Evolutionary conservation across 768 basidiomycete species (phyloP), one percentile per base, ranked within the genome.

Genomic region (Polyporus arcularius): DNA sequence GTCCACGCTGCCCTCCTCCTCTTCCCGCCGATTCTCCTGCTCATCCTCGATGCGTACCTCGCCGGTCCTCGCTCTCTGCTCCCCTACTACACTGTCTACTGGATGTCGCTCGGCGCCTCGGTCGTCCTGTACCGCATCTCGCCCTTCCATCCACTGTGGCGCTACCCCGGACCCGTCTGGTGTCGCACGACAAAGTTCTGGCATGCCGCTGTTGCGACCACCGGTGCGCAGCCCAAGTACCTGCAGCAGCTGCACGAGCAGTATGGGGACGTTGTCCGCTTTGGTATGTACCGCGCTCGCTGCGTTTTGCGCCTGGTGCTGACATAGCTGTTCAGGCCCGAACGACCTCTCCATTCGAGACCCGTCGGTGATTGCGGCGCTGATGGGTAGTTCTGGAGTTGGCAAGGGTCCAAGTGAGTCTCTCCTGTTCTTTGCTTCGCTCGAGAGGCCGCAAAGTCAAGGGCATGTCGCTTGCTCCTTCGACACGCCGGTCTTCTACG

Each of bases 271-370:
- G 62, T 75, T 42, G 73, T 79, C n/a, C 69, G 78, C 2, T 71
- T 71, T 18, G 78, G 78, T 76, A 43, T 3, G 70, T 35, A 35
- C 7, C 11, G 11, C 35, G 11, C 12, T 30, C 40, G 12, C 38
- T 35, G 11, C 6, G 7, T 6, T 35, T 3, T 11, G 35, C 6
- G 1, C 38, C 41, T 26, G 1, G 38, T 15, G 4, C 35, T 40
- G 26, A 11, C 42, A 0, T 18, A 14, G 12, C 16, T 6, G 32
- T 48, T 52, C n/a, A 81, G 80, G 80, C 15, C 81, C 80, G 8
- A 82, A 81, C 65, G 79, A 79, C 48, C 65, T 82, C 1, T 79
- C 79, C 0, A 72, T 81, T 16, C 62, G 65, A 30, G 76, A 79
- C 18, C 64, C 69, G 1, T 68, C 71, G 0, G 58, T 71, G 1